Conservation (phyloP, 345 rosid genomes). For the Zanthoxylum bungeanum region DNA sequence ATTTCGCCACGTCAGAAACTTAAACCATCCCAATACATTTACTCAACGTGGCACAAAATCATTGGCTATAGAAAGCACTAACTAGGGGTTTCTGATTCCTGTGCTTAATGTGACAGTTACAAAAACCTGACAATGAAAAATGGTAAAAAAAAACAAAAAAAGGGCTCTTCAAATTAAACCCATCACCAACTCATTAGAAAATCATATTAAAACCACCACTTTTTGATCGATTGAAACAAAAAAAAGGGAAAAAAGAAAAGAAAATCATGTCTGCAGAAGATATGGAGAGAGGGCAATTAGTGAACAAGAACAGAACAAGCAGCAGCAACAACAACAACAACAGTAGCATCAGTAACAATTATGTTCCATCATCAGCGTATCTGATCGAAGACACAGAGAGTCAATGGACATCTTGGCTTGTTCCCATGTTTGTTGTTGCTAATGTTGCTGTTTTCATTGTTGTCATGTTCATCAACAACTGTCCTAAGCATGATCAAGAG, state of each 20-base stretch:
- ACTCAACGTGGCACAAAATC: not conserved
- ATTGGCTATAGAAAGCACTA: not conserved
- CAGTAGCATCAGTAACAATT: no score
- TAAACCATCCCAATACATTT: not conserved
- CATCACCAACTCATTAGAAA: slow-evolving; percentile 7
- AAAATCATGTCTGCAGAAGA: slow-evolving; percentile 30
- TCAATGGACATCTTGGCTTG: slow-evolving; percentile 86
- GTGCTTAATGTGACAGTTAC: not conserved
- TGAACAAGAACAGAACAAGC: slow-evolving; percentile 11
- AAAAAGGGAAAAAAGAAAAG: no score
- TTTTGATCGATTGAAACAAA: no score
- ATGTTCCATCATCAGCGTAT: slow-evolving; percentile 32
- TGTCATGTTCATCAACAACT: slow-evolving; percentile 71
- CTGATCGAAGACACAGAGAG: slow-evolving; percentile 38
- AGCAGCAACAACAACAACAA: slow-evolving; percentile 2
- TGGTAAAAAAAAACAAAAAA: not conserved
- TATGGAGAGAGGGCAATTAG: slow-evolving; percentile 31
- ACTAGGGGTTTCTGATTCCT: not conserved
- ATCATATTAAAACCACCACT: not conserved
- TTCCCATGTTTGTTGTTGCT: slow-evolving; percentile 71
- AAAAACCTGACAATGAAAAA: not conserved
- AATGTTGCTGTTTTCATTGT: slow-evolving; percentile 57
- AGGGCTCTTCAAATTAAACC: not conserved
- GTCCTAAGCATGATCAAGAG: slow-evolving; percentile 50
- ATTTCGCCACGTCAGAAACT: not conserved